Base-by-base conservation (phyloP, 2,329 filamentous ascomycete genomes). In the Neurospora sp. region DNA sequence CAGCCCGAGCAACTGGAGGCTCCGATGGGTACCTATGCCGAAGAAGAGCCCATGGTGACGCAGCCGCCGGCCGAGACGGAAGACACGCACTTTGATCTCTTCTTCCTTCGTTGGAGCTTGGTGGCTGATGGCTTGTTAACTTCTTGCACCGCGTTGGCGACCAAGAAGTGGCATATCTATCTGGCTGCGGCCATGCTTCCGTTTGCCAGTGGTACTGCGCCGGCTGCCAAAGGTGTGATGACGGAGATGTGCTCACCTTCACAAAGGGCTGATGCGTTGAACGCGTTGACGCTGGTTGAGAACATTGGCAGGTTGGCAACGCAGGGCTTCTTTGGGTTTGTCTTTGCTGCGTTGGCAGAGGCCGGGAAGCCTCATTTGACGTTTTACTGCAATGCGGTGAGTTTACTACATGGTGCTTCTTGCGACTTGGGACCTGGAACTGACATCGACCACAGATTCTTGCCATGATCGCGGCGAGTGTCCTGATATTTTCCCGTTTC, bases 151-250 rank as follows among this genome's bases (percentile, higher is more conserved):
- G 86, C 87, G 0, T 89, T 91, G 72, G 87, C 89, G 0, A 87
- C 84, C 0, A 71, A 86, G 67, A 84, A 84, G 1, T 92, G 89
- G 88, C 90, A 93, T 73, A 87, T 92, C 66, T 92, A 91, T 74
- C 78, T 91, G 0, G 86, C 90, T 1, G 89, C 89, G 0, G 84
- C 87, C 36, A 76, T 92, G 1, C 82, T 93, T 0, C 90, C 90
- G 0, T 86, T 92, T 38, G 89, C 88, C 0, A 90, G 90, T 0
- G 90, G 90, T 0, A 90, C 90, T 0, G 90, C 89, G 0, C 85
- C 89, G 0, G 89, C 90, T 0, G 89, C 89, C 1, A 93, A 92
- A 73, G 90, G 90, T 0, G 88, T 90, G n/a, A 91, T 92, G 71
- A 85, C 91, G 0, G 86, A 90, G 70, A 90, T 92, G 89, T 89